phyloP scores from a whole-genome alignment of 805 yeast genomes.

The Cyberlindnera maclurae region DNA sequence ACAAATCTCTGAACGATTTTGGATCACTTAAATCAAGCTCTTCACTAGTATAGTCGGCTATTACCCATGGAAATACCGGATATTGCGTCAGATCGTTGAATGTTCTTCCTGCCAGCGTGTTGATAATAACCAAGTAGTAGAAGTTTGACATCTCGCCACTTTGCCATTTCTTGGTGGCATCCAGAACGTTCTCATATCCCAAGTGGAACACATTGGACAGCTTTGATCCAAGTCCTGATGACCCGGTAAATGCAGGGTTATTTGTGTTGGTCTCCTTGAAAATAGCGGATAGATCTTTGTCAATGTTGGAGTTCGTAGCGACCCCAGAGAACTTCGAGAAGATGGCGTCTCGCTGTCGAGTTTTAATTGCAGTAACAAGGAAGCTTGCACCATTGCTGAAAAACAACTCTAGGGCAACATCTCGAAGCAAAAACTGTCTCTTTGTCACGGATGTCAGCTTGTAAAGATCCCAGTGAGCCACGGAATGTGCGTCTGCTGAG shows the following conservation, averaged over 20 bases:
- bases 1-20: constrained; percentile 59
- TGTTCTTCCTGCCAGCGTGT: constrained; percentile 83
- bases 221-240: constrained; percentile 32
- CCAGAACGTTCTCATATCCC: constrained; percentile 28
- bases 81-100: constrained; percentile 86
- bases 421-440: constrained; percentile 69
- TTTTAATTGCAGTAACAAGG: constrained; percentile 55
- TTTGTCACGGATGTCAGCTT: constrained; percentile 61
- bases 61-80: constrained; percentile 89
- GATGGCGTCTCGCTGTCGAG: constrained; percentile 48
- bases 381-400: constrained; percentile 68
- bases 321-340: constrained; percentile 41
- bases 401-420: constrained; percentile 74
- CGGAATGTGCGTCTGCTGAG: constrained; percentile 33
- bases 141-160: constrained; percentile 77
- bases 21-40: constrained; percentile 60
- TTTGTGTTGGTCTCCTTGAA: constrained; percentile 38
- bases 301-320: constrained; percentile 44
- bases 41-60: constrained; percentile 73
- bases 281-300: constrained; percentile 47
- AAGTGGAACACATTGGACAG: constrained; percentile 39
- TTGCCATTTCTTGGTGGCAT: constrained; percentile 66
- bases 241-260: constrained; percentile 27
- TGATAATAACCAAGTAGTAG: constrained; percentile 70
- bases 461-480: constrained; percentile 53